phyloP scores from a whole-genome alignment of 23 red algal genomes.

The Gracilaria domingensis region DNA sequence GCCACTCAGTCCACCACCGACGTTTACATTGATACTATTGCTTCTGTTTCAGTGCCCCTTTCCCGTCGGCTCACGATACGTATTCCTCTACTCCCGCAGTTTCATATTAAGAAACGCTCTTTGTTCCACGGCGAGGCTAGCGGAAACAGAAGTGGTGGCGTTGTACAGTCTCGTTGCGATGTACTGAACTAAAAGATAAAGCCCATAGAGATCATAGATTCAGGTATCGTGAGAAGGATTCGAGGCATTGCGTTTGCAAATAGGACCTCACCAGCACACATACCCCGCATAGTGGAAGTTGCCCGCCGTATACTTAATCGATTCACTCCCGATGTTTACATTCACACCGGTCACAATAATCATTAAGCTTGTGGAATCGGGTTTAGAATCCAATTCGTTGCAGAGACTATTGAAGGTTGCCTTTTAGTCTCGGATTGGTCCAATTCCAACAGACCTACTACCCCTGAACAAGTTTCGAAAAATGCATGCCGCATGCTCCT shows the following conservation, averaged over 20 bases:
- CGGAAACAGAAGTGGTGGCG: slow-evolving; percentile 21
- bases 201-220: slow-evolving; percentile 73
- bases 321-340: slow-evolving; percentile 79
- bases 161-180: slow-evolving; percentile 70
- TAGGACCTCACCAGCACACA: slow-evolving; percentile 56
- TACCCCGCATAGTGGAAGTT: slow-evolving; percentile 68
- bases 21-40: slow-evolving; percentile 64
- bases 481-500: slow-evolving; percentile 68
- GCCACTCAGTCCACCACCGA: slow-evolving; percentile 62
- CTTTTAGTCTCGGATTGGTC: slow-evolving; percentile 75
- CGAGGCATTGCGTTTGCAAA: slow-evolving; percentile 77
- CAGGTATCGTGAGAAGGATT: slow-evolving; percentile 83
- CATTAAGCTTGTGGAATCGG: slow-evolving; percentile 61
- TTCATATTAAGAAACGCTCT: slow-evolving; percentile 63
- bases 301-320: slow-evolving; percentile 65
- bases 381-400: slow-evolving; percentile 73
- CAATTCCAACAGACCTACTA: not conserved
- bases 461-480: slow-evolving; percentile 48
- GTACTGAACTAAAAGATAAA: slow-evolving; percentile 59
- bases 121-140: not conserved
- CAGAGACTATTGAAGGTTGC: slow-evolving; percentile 81
- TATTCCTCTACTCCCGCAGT: slow-evolving; percentile 16
- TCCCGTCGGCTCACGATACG: slow-evolving; percentile 68
- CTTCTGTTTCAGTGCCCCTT: slow-evolving; percentile 80
- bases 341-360: slow-evolving; percentile 73